Evolutionary conservation across 768 basidiomycete species (phyloP), one percentile per base, ranked within the genome.

Genomic region (Tulasnella calospora): DNA sequence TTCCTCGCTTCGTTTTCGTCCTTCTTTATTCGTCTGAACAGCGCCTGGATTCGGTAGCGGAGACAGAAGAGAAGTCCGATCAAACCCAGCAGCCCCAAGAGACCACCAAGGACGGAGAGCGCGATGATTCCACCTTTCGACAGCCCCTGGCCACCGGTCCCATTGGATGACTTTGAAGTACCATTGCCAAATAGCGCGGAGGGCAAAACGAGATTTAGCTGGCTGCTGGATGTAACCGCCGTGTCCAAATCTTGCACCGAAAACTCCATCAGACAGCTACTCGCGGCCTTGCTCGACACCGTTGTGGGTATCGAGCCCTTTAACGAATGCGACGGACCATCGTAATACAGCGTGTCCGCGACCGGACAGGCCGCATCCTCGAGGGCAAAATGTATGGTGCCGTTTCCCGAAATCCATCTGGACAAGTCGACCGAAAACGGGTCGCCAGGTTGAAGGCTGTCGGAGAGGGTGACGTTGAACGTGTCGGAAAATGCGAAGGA

Each of bases 241-340:
- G 7, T 74, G 44, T 74, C 73, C 40, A 35, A 40, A 35, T 55
- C 47, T 46, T 36, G 35, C 30, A 74, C 41, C 36, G 73, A 74
- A 27, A 74, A 46, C 15, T 33, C 44, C 46, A 74, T 44, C 73
- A 74, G 19, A 27, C 41, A 74, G 9, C 30, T 74, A 23, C 41
- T 36, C 10, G 40, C 30, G 30, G 44, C 47, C 44, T 38, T 9
- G 44, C 17, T n/a, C n/a, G 36, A 36, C 4, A 74, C 13, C 17
- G 73, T 55, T n/a, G 33, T 7, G 17, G 73, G 73, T 41, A 74
- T 74, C 7, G 73, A 44, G 17, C 73, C 73, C 30, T 74, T 55
- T 35, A 74, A 35, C 3, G 73, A 46, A 5, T 47, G 35, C 30
- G 40, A 38, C 44, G n/a, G 44, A 7, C 30, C 73, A 44, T 74